Evolutionary conservation across 2,329 filamentous ascomycete genomes (phyloP), one percentile per base, ranked within the genome.

Genomic region (Exophiala aquamarina): DNA sequence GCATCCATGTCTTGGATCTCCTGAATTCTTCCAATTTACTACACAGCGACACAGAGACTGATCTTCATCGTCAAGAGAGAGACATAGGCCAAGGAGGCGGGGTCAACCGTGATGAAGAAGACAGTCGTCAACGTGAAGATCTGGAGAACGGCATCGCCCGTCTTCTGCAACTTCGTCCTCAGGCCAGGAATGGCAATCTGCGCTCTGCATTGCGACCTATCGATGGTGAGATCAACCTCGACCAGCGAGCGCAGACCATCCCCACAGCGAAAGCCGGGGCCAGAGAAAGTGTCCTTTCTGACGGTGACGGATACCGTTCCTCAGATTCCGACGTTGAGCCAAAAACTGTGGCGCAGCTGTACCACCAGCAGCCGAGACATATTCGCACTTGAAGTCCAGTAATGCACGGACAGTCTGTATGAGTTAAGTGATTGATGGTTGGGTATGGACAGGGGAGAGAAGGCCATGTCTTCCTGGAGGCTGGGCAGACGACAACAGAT

Each of bases 271-370:
- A 6, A 6, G 11, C 23, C 6, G 11, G 6, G 23, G 23, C 23
- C 20, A 26, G 52, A 34, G 34, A 55, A 20, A 55, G 52, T 15
- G 31, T 47, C 8, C 35, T 52, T 17, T 52, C 49, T 21, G 49
- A 48, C 35, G 40, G 26, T 23, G 51, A 48, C 20, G 52, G 49
- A 3, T 52, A 55, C 43, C 44, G 42, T 15, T 47, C 49, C 8
- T 50, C 50, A 21, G 52, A 47, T 21, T 55, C 52, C 20, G 35
- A 37, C 17, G 10, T 37, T 18, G 52, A 55, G 32, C 48, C 49
- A 4, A 47, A 44, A 45, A 52, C 49, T 15, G 52, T 55, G 9
- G 46, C 52, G 7, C 52, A 55, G 37, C 15, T 55, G 42, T 55
- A 55, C 38, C 52, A 55, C 37, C 35, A 42, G 33, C 33, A 46